Evolutionary conservation across 176 grass and related monocot genomes (phyloP).

Genomic region (Carex parvula): DNA sequence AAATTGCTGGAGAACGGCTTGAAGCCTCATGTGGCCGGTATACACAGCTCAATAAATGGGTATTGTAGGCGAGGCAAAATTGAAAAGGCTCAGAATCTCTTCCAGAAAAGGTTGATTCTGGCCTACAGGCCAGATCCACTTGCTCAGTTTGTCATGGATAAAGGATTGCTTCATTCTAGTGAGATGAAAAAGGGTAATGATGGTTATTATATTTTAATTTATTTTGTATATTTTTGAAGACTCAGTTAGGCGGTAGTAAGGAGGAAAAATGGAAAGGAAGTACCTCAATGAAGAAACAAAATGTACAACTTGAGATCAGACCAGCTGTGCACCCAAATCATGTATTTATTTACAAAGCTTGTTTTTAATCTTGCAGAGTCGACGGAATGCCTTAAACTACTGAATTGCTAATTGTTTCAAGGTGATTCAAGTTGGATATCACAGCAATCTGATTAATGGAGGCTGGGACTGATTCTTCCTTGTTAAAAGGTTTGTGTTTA

Average conservation of each 20-base stretch:
- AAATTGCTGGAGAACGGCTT: constrained; percentile 32
- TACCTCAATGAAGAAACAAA: neutral
- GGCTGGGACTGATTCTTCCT: neutral
- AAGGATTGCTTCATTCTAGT: constrained; percentile 13
- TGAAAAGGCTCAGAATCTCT: constrained; percentile 32
- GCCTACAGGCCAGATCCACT: constrained; percentile 23
- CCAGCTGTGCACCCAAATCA: neutral
- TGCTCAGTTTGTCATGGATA: constrained; percentile 34
- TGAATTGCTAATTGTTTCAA: neutral
- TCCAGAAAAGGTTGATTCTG: constrained; percentile 40
- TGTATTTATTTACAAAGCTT: neutral
- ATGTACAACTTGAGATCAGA: neutral
- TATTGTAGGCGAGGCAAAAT: constrained; percentile 35
- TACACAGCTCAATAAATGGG: constrained; percentile 40
- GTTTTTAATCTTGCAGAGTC: neutral
- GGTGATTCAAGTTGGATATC: neutral
- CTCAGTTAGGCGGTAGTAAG: neutral
- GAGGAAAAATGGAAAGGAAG: neutral
- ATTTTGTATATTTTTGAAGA: neutral
- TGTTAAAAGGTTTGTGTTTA: neutral
- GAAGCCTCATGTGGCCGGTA: constrained; percentile 25
- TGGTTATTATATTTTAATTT: neutral
- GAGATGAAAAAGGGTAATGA: constrained; percentile 1
- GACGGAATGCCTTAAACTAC: too few species aligned
- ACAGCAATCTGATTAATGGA: neutral